Conservation (phyloP, 1,139 yeast genomes). For the Geotrichum europaeum region DNA sequence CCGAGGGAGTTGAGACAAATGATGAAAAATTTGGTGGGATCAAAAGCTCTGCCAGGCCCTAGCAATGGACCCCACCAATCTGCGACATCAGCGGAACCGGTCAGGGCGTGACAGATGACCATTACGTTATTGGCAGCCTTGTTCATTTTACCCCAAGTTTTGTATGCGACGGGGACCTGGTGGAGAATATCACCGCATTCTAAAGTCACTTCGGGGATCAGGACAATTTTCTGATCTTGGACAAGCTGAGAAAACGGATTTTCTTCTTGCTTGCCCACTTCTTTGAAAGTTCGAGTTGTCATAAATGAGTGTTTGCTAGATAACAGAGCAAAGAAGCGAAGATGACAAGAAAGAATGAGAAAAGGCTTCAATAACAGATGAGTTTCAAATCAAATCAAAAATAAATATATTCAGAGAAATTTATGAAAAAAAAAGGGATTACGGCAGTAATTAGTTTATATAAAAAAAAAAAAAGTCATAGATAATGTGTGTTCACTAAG, state of each 20-base stretch:
- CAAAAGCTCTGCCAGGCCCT: slow-evolving; percentile 84
- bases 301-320: neutral
- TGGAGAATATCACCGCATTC: slow-evolving; percentile 76
- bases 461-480: too few relatives aligned
- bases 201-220: slow-evolving; percentile 65
- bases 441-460: too few relatives aligned
- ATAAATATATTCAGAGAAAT: neutral
- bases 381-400: neutral
- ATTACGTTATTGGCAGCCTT: slow-evolving; percentile 62
- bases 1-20: slow-evolving; percentile 88
- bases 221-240: slow-evolving; percentile 71
- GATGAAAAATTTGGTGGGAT: slow-evolving; percentile 78
- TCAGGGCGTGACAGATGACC: slow-evolving; percentile 88
- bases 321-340: neutral
- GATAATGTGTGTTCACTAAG: neutral
- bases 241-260: slow-evolving; percentile 74
- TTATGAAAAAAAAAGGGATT: neutral
- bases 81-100: slow-evolving; percentile 90
- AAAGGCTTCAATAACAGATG: neutral
- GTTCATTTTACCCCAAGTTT: slow-evolving; percentile 87
- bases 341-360: neutral
- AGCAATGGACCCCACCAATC: slow-evolving; percentile 98
- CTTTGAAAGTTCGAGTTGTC: slow-evolving; percentile 18
- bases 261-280: slow-evolving; percentile 40
- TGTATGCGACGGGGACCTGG: slow-evolving; percentile 87